These are phyloP conservation scores for Keithomyces neogunnii DNA, from an alignment of 2,329 filamentous ascomycete species.

Conservation along the genomic window DNA sequence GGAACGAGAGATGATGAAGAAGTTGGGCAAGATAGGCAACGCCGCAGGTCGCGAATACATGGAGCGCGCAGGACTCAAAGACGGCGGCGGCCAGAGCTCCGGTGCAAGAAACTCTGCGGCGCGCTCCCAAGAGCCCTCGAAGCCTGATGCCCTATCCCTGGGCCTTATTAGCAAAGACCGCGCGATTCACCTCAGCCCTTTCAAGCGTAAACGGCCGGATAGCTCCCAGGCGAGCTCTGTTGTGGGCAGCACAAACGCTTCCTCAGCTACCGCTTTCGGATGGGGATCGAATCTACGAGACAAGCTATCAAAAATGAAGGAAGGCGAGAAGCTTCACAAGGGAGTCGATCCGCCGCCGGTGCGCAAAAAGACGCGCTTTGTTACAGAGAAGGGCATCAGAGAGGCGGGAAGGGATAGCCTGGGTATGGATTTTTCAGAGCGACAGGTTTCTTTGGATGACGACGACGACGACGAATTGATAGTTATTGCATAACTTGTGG, in stretches of 20 bases:
- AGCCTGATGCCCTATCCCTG: slow-evolving; percentile 32
- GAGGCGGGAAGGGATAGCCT: slow-evolving; percentile 70
- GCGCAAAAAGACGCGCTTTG: slow-evolving; percentile 70
- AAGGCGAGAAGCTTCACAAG: slow-evolving; percentile 43
- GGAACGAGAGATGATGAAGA: slow-evolving; percentile 63
- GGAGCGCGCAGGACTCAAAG: slow-evolving; percentile 26
- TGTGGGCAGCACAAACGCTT: slow-evolving; percentile 15
- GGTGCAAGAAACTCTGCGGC: background rate
- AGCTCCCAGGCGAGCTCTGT: slow-evolving; percentile 30
- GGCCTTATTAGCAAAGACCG: slow-evolving; percentile 26
- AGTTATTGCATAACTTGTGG: slow-evolving; percentile 30
- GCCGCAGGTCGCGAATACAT: slow-evolving; percentile 67
- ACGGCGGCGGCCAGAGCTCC: slow-evolving; percentile 4
- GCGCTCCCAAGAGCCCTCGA: slow-evolving; percentile 16
- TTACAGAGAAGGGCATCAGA: slow-evolving; percentile 68
- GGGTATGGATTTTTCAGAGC: slow-evolving; percentile 37
- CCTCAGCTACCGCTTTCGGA: slow-evolving; percentile 27
- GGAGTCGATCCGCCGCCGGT: slow-evolving; percentile 32
- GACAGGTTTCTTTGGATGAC: slow-evolving; percentile 28
- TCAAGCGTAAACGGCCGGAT: slow-evolving; percentile 53
- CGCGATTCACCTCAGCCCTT: slow-evolving; percentile 47
- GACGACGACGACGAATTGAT: slow-evolving; percentile 44
- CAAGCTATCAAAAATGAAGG: slow-evolving; percentile 54
- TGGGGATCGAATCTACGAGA: slow-evolving; percentile 49
- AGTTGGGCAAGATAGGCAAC: slow-evolving; percentile 54